Base-by-base conservation (phyloP, 768 basidiomycete genomes). In the Phallus indusiatus region DNA sequence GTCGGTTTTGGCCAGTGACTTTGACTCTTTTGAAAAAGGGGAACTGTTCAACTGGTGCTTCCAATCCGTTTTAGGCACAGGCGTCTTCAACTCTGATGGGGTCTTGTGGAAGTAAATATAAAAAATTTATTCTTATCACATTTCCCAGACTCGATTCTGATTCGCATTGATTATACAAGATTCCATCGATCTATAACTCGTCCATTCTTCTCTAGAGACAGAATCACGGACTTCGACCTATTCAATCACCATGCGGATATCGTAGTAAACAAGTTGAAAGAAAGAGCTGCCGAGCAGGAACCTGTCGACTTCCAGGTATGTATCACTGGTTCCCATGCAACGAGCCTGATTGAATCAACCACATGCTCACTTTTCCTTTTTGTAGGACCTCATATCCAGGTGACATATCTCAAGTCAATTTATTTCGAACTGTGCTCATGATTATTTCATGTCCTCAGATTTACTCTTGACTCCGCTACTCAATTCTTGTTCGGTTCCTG, bases 1-100 rank as follows among this genome's bases (percentile, higher is more conserved):
- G 73, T 62, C 67, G 2, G 69, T 80, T 5, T 62, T 80, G 20
- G 70, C 76, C 1, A 76, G 76, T 1, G 71, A 78, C 28, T 78
- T 79, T 59, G 60, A 67, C 7, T 72, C 69, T 56, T 79, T 68
- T 49, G 72, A 73, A 55, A 80, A 80, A 69, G 78, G 78, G 73
- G 64, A 62, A 16, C 64, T 62, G 16, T 74, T 77, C 56, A 65
- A 64, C 46, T 60, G 65, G 47, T 65, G 67, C 16, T 68, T 72
- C 17, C 48, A 67, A 24, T 63, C 65, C 11, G 67, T 80, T 14
- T 64, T 81, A 16, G 81, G 81, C 16, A 75, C 71, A 0, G 82
- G 83, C 6, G 75, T 83, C 6, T 83, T 84, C 68, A 82, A 80
- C 61, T 75, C 78, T 1, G 78, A 81, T 64, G 78, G 79, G 10